phyloP scores from a whole-genome alignment of 768 basidiomycete species.

The Megacollybia marginata region DNA sequence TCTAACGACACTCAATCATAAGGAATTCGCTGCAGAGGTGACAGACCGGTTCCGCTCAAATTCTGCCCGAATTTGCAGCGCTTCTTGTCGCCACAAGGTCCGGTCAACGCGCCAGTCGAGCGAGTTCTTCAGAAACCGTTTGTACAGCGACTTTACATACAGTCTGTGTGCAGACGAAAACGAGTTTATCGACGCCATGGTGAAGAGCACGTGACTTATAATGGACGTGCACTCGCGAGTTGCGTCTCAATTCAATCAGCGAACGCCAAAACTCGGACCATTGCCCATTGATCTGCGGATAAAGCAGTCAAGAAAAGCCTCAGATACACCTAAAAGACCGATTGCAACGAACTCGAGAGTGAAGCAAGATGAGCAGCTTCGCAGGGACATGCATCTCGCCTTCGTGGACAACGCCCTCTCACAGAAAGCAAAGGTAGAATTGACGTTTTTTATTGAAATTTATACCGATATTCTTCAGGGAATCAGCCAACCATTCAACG shows the following conservation, averaged over 20 bases:
- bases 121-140: conserved; percentile 76
- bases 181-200: conserved; percentile 33
- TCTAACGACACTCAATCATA: conserved; percentile 27
- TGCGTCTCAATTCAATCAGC: conserved; percentile 64
- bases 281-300: conserved; percentile 34
- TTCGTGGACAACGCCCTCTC: conserved; percentile 78
- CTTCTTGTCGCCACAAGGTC: conserved; percentile 80
- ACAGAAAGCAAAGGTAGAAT: conserved; percentile 59
- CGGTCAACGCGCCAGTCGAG: conserved; percentile 87
- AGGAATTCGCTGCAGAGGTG: background rate
- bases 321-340: conserved; percentile 36
- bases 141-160: conserved; percentile 90
- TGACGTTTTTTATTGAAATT: too few relatives aligned
- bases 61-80: conserved; percentile 81
- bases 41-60: conserved; percentile 89
- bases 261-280: conserved; percentile 64
- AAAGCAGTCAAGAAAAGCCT: conserved; percentile 4
- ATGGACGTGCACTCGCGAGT: conserved; percentile 78
- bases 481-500: conserved; percentile 69
- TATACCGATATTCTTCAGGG: conserved; percentile 46
- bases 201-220: background rate
- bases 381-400: conserved; percentile 77
- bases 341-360: conserved; percentile 77
- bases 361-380: conserved; percentile 68
- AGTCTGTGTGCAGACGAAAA: conserved; percentile 72